Base-by-base conservation (phyloP, 192 early-diverging fungal genomes). In the Backusella australiensis region DNA sequence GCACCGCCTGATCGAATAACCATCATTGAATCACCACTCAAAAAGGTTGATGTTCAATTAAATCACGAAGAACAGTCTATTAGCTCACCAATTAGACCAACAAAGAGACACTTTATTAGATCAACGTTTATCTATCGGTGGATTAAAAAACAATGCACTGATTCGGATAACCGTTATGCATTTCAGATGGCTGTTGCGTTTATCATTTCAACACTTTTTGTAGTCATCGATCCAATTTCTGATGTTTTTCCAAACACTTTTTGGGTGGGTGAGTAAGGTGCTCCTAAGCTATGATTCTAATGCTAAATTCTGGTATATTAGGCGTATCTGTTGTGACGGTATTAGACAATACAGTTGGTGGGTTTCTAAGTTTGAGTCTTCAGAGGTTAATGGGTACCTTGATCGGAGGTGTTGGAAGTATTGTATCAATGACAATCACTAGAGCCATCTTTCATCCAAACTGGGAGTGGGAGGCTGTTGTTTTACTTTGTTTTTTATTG, bases 321-420 rank as follows among this genome's bases (percentile, higher is more conserved):
- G 74, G 59, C 32, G 65, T 75, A 19, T 67, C 59, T 21, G 74
- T 68, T 42, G 74, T 67, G 19, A 67, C 74, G 15, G 63, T 75
- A 19, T 19, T 75, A 14, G 74, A 75, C 32, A 75, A 63, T 11
- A 66, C 74, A 12, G 39, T 75, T 9, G 74, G 74, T 32, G 74
- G 74, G 0, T 42, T 65, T 35, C 29, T 75, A n/a, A 63, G 42
- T 46, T 67, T 67, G 14, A 75, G 74, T 67, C 19, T 67, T 19
- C 74, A 75, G 34, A 26, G 74, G n/a, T 42, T 75, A 39, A 46
- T 75, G 19, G 74, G 74, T 34, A 75, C 63, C 6, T 42, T 75
- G 9, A 66, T 75, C 21, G 59, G 59, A 11, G 74, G 59, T 17
- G 9, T 19, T 42, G 11, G 26, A 32, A 66, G 59, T 44, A 46